phyloP scores from a whole-genome alignment of 2,329 filamentous ascomycete species.

The Akanthomyces muscarius region DNA sequence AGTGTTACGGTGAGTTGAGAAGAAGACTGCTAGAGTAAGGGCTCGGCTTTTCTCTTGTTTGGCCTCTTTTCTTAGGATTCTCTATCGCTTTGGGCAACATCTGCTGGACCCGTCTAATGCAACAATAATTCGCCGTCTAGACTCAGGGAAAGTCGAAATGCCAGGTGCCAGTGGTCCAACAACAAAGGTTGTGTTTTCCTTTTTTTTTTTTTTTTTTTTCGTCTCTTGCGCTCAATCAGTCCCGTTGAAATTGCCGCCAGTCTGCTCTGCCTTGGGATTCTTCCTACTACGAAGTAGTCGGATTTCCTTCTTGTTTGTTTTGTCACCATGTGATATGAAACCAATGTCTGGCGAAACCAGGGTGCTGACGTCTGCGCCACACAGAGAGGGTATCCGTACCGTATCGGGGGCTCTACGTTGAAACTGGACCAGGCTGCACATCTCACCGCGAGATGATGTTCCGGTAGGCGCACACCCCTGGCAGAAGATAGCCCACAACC shows the following conservation, averaged over 20 bases:
- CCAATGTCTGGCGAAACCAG: slow-evolving; percentile 1
- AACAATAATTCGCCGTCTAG: too few species aligned
- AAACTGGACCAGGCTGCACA: slow-evolving; percentile 1
- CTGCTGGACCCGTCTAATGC: too few species aligned
- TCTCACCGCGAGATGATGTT: neutral
- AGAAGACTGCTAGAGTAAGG: too few species aligned
- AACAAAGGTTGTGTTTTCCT: too few species aligned
- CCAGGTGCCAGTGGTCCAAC: too few species aligned
- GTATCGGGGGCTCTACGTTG: neutral
- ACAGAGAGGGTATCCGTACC: neutral
- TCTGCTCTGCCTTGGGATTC: too few species aligned
- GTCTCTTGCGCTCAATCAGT: neutral
- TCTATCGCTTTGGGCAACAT: too few species aligned
- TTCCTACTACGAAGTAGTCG: neutral
- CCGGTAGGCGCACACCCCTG: neutral
- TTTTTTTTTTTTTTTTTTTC: too few species aligned
- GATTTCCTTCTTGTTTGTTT: neutral
- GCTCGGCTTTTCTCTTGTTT: neutral
- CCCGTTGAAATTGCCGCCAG: neutral
- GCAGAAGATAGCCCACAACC: neutral
- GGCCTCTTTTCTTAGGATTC: too few species aligned
- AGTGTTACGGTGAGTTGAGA: too few species aligned
- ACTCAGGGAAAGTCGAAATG: too few species aligned
- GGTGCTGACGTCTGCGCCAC: neutral
- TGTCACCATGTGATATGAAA: slow-evolving; percentile 1